phyloP scores from a whole-genome alignment of 179 eudicot species.

The Silene noctiflora region DNA sequence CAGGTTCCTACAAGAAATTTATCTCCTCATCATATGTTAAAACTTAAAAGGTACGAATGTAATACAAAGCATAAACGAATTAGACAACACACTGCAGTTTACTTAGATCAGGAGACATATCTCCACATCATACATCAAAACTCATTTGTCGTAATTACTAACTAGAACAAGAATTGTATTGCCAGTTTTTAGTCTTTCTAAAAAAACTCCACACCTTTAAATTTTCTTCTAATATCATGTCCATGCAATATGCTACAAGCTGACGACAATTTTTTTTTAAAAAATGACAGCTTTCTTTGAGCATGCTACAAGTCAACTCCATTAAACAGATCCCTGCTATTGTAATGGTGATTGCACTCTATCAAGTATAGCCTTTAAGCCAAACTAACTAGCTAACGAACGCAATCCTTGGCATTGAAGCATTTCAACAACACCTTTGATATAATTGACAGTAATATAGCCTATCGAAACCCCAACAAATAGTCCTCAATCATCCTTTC shows the following conservation, averaged over 20 bases:
- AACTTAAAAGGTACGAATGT: neutral
- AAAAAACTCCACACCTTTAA: neutral
- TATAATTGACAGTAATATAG: neutral
- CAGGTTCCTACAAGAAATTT: constrained; percentile 74
- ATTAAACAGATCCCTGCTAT: neutral
- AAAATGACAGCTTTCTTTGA: neutral
- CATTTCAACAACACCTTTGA: neutral
- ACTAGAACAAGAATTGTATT: no score
- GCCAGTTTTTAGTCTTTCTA: neutral
- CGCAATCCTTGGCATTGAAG: no score
- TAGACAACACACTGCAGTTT: neutral
- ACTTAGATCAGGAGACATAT: neutral
- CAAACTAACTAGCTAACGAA: no score
- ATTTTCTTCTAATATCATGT: neutral
- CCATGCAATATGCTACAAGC: no score
- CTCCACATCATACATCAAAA: neutral
- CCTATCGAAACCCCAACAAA: neutral
- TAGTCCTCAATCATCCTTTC: neutral
- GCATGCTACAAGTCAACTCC: no score
- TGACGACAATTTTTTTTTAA: neutral
- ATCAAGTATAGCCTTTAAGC: neutral
- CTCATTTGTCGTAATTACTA: no score
- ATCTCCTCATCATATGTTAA: constrained; percentile 9
- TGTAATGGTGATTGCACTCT: neutral
- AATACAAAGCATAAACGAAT: constrained; percentile 4